These are phyloP conservation scores for Kwoniella botswanensis DNA, from an alignment of 768 basidiomycete species.

Conservation along the genomic window DNA sequence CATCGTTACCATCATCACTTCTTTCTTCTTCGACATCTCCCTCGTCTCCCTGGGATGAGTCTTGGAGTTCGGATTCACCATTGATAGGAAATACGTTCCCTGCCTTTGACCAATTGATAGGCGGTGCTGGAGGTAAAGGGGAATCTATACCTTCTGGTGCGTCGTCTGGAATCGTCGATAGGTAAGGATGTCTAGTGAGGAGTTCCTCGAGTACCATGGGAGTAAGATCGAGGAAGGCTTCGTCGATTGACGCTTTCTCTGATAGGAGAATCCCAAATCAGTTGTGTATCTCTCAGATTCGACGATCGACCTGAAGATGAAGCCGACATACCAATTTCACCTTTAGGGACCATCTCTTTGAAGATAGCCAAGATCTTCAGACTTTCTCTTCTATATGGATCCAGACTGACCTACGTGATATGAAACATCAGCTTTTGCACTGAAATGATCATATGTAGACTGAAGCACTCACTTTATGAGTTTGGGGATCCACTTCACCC, in stretches of 20 bases:
- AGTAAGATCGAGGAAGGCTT: slow-evolving; percentile 93
- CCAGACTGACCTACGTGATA: slow-evolving; percentile 75
- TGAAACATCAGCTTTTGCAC: neutral
- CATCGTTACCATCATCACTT: slow-evolving; percentile 29
- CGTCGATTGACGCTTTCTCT: slow-evolving; percentile 98
- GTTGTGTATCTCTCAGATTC: too few species aligned
- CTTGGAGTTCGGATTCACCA: slow-evolving; percentile 18
- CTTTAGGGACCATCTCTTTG: slow-evolving; percentile 74
- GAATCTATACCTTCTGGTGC: slow-evolving; percentile 69
- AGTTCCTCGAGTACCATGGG: slow-evolving; percentile 76
- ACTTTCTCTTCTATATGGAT: slow-evolving; percentile 89
- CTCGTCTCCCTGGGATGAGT: neutral
- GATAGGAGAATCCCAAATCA: slow-evolving; percentile 2
- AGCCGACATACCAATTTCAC: slow-evolving; percentile 74
- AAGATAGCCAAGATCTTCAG: slow-evolving; percentile 83
- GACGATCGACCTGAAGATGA: neutral
- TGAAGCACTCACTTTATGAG: slow-evolving; percentile 77
- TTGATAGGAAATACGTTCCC: slow-evolving; percentile 55
- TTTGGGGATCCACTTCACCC: slow-evolving; percentile 83
- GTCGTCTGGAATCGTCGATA: slow-evolving; percentile 71
- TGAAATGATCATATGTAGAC: neutral
- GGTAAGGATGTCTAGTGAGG: slow-evolving; percentile 75
- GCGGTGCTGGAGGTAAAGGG: slow-evolving; percentile 52
- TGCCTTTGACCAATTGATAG: slow-evolving; percentile 53
- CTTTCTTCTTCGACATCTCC: slow-evolving; percentile 15